phyloP scores from a whole-genome alignment of 73 alveolate species.

The Tetrahymena malaccensis region DNA sequence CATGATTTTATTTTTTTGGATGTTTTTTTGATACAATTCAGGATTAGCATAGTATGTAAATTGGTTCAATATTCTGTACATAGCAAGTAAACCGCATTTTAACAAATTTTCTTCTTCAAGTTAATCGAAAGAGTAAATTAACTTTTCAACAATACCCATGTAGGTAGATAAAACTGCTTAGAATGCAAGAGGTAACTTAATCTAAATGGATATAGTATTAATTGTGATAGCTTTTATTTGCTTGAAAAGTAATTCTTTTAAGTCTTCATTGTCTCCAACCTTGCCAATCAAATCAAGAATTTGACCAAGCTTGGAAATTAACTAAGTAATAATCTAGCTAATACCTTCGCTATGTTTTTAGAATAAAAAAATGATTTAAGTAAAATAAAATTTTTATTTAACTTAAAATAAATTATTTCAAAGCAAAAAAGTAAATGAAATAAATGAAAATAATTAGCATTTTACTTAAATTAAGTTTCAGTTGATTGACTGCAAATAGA shows the following conservation, averaged over 20 bases:
- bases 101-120: not conserved
- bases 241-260: not conserved
- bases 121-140: not conserved
- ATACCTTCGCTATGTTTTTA: not conserved
- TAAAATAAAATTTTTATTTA: no score
- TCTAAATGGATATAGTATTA: not conserved
- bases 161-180: not conserved
- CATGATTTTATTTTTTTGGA: not conserved
- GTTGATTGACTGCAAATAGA: not conserved
- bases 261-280: not conserved
- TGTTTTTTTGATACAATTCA: not conserved
- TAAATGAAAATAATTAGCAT: no score
- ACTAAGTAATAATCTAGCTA: not conserved
- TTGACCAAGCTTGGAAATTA: not conserved
- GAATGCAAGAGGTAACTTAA: not conserved
- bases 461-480: not conserved
- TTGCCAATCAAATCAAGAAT: not conserved
- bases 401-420: no score
- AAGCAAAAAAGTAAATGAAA: no score
- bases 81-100: not conserved
- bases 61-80: not conserved
- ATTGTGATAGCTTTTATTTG: not conserved
- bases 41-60: not conserved
- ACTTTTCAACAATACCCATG: not conserved
- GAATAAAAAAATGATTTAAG: not conserved